Base-by-base conservation (phyloP, 768 basidiomycete species). In the Tylopilus intermedius region DNA sequence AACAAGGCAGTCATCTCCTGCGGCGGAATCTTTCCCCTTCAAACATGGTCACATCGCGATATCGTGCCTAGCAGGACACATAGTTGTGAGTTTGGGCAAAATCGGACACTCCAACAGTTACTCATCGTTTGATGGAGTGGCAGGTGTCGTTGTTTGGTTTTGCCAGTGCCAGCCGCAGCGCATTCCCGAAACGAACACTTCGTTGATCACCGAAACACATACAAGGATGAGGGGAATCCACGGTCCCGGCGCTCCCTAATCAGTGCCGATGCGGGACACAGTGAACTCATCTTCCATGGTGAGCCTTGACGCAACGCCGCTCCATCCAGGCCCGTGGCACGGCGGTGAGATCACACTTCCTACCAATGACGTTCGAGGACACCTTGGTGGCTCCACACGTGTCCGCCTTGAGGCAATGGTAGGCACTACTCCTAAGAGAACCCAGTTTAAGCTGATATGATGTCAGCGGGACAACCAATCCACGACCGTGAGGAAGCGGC, bases 401-500 rank as follows among this genome's bases (percentile, higher is more conserved):
- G 66, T 53, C 35, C 45, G 18, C 62, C 67, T 55, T 35, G 53
- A 59, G 58, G 66, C 42, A 33, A 6, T 5, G 33, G 13, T 33
- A 33, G 33, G 33, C 30, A 33, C 13, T 33, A 11, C 13, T 13
- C 33, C 33, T 14, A 14, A 14, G 11, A 33, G 33, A 13, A 14
- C 60, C 49, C 49, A 46, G n/a, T 29, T n/a, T 21, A 38, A 44
- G 32, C 32, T 50, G 46, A 42, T 30, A 30, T 54, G 42, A 55
- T 30, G 35, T 47, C 32, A 41, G 35, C 30, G 30, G 44, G 45
- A 33, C 22, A 18, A 22, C 41, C 40, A 46, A 21, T 50, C 26
- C 38, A 18, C 30, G 44, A 27, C 30, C 29, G 9, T 7, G 18
- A 40, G 44, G 37, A 47, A 40, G 42, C 62, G 66, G 65, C 54